Evolutionary conservation across 2,329 filamentous ascomycete species (phyloP), one percentile per base, ranked within the genome.

Genomic region (Coniochaeta pulveracea): DNA sequence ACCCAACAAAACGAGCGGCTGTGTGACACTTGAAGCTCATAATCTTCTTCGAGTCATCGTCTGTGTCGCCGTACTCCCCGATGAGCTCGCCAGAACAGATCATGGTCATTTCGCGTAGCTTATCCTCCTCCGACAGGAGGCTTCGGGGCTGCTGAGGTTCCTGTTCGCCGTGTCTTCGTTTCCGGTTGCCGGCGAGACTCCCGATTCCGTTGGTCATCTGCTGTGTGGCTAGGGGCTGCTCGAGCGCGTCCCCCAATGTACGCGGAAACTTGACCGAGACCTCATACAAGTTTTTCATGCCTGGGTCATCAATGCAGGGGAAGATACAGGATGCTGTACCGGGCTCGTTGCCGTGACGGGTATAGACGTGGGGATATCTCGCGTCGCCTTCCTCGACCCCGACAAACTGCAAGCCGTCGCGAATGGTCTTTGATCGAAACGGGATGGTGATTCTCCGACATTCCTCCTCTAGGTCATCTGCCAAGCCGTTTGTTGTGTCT

Each of bases 371-470:
- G 0, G 91, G 86, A 53, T 88, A 98, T 40, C 88, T 74, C 36
- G 67, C 66, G 51, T 95, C 89, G 33, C 78, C 73, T 36, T 79
- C 76, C 27, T 85, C 77, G 23, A 91, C 72, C 4, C 91, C 88
- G 11, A 93, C 84, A 56, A 95, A 98, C 39, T 95, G 88, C 37
- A 96, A 56, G 15, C 85, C 89, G 52, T 98, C 91, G 28, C 85
- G 72, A 33, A 88, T 79, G 44, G 75, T 74, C 33, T 74, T 75
- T 21, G 85, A 74, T 15, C 68, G 64, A 49, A 94, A 98, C 21
- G 91, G 83, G 36, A 95, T 80, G 29, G 62, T 62, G 24, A 76
- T 60, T 42, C 49, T 51, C 46, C 45, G 54, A 38, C 21, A 23
- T 35, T 44, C 43, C 11, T 43, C 42, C 29, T 46, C 47, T 35